Conservation (phyloP, 306 rosid species). For the Lablab purpureus region DNA sequence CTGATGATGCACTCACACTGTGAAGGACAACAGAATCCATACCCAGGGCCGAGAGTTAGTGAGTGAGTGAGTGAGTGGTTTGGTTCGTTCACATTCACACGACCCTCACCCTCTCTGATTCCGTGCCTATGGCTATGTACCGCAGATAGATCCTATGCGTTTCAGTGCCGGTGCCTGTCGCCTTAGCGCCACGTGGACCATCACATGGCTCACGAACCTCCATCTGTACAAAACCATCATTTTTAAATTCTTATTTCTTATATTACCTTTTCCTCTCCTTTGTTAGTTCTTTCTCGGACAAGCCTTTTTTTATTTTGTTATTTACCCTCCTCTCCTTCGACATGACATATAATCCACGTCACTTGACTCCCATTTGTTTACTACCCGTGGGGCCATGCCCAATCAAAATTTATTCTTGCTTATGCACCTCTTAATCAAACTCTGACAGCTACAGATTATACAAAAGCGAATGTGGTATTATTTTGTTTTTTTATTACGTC, state of each 20-base stretch:
- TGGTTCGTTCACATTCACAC: slow-evolving; percentile 18
- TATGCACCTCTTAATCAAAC: neutral
- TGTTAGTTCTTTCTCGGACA: slow-evolving; percentile 7
- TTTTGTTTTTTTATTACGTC: neutral
- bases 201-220: slow-evolving; percentile 16
- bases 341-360: neutral
- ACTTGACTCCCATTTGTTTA: neutral
- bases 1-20: slow-evolving; percentile 49
- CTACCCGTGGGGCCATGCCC: slow-evolving; percentile 38
- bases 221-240: neutral
- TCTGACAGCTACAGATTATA: neutral
- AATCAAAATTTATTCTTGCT: neutral
- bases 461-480: neutral
- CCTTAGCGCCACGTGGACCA: slow-evolving; percentile 35
- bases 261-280: neutral
- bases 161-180: slow-evolving; percentile 45
- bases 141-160: slow-evolving; percentile 23
- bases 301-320: neutral
- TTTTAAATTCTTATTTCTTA: neutral
- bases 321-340: neutral
- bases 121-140: slow-evolving; percentile 24
- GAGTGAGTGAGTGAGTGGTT: neutral
- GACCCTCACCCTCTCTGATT: slow-evolving; percentile 10
- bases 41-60: neutral
- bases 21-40: slow-evolving; percentile 65